Conservation (phyloP, 257 asterid species). For the Avicennia marina region DNA sequence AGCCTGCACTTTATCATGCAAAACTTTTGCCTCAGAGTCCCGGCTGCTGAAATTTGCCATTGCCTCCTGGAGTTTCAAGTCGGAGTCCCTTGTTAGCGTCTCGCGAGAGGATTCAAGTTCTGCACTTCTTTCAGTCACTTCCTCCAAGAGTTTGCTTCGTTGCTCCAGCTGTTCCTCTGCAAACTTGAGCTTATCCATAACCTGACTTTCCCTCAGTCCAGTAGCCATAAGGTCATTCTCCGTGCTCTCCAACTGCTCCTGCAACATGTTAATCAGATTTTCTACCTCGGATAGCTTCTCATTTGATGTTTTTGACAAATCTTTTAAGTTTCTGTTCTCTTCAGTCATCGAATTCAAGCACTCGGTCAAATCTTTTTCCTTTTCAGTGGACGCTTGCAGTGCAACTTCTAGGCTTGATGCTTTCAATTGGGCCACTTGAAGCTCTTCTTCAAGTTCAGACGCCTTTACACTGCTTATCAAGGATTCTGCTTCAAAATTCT, state of each 20-base stretch:
- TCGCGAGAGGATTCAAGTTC: slow-evolving; percentile 68
- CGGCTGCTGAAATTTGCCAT: slow-evolving; percentile 43
- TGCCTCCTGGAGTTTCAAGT: slow-evolving; percentile 64
- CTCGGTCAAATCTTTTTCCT: slow-evolving; percentile 53
- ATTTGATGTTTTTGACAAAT: slow-evolving; percentile 33
- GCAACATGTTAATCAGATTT: slow-evolving; percentile 46
- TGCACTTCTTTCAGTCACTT: slow-evolving; percentile 43
- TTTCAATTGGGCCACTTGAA: slow-evolving; percentile 53
- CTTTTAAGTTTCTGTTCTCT: slow-evolving; percentile 64
- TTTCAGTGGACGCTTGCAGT: slow-evolving; percentile 51
- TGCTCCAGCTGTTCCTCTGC: slow-evolving; percentile 71
- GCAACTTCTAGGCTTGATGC: slow-evolving; percentile 64
- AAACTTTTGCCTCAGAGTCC: slow-evolving; percentile 61
- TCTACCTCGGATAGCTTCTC: slow-evolving; percentile 70
- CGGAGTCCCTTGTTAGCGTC: slow-evolving; percentile 48
- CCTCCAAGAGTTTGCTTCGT: slow-evolving; percentile 50
- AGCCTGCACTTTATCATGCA: slow-evolving; percentile 49
- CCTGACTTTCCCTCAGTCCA: slow-evolving; percentile 48
- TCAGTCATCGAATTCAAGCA: slow-evolving; percentile 38
- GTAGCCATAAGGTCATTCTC: slow-evolving; percentile 60
- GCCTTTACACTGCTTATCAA: slow-evolving; percentile 35
- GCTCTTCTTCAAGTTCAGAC: slow-evolving; percentile 65
- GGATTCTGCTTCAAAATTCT: slow-evolving; percentile 46
- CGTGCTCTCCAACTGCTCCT: slow-evolving; percentile 49
- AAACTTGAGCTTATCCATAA: slow-evolving; percentile 59